Percentiles rank a stretch among this genome's conserved stretches.
Evolutionary conservation across 495 filamentous ascomycete species (phyloP).

Genomic region (Jackrogersella multiformis): DNA sequence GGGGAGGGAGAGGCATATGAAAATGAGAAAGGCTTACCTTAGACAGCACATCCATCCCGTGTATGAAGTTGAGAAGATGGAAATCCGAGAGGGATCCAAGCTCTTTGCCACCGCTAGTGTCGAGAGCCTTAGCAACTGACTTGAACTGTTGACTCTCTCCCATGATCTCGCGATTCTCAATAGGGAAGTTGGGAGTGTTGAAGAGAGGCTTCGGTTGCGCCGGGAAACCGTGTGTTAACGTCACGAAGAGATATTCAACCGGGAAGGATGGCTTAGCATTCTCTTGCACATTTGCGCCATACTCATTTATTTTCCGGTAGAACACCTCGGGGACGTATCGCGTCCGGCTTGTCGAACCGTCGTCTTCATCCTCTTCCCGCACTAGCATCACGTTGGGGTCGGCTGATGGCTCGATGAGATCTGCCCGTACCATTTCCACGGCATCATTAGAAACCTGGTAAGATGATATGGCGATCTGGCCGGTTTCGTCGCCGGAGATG

Average conservation of each 20-base stretch:
- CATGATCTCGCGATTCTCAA: conserved; percentile 87
- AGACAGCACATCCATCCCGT: conserved; percentile 77
- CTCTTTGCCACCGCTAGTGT: conserved; percentile 46
- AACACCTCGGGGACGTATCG: conserved; percentile 98
- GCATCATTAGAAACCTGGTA: conserved; percentile 96
- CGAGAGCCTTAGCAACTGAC: conserved; percentile 52
- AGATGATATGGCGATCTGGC: conserved; percentile 85
- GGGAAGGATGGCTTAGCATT: conserved; percentile 97
- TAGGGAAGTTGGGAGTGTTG: conserved; percentile 73
- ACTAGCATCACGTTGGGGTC: conserved; percentile 96
- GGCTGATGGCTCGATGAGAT: conserved; percentile 94
- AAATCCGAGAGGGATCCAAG: conserved; percentile 83
- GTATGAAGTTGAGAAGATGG: conserved; percentile 89
- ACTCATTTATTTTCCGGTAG: conserved; percentile 94
- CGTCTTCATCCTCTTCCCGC: conserved; percentile 87
- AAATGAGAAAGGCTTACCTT: conserved; percentile 64
- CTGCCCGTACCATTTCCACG: conserved; percentile 95
- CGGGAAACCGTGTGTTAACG: conserved; percentile 96
- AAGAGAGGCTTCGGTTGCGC: conserved; percentile 79
- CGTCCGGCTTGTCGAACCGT: conserved; percentile 71
- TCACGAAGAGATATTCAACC: conserved; percentile 94
- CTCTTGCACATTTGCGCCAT: conserved; percentile 94
- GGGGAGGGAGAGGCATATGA: background rate
- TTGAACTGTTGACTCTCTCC: conserved; percentile 79
- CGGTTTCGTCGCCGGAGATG: conserved; percentile 88